phyloP scores from a whole-genome alignment of 2,329 filamentous ascomycete species.

The Cercospora zeina region DNA sequence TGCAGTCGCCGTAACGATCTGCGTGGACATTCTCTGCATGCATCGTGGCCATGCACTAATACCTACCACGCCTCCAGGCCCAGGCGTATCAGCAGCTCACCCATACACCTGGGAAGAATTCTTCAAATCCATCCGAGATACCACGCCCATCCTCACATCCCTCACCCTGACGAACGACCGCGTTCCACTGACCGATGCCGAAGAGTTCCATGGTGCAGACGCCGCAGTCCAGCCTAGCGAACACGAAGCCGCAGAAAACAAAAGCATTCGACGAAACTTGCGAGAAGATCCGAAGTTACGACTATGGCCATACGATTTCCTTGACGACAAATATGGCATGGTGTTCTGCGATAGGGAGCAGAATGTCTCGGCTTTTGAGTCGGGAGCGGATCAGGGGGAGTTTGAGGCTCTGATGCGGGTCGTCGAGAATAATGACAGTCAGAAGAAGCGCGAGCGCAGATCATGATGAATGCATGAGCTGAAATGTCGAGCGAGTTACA shows the following conservation, averaged over 20 bases:
- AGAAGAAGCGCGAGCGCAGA: neutral
- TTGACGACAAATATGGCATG: constrained; percentile 12
- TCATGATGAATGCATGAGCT: neutral
- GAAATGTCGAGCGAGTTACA: too few relatives aligned
- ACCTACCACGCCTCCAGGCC: neutral
- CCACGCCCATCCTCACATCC: neutral
- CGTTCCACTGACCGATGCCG: neutral
- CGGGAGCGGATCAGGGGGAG: constrained; percentile 11
- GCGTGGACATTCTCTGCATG: neutral
- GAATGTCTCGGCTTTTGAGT: constrained; percentile 12
- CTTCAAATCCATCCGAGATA: constrained; percentile 1
- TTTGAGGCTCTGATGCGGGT: constrained; percentile 10
- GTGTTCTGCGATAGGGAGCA: neutral
- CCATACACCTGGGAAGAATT: constrained; percentile 6
- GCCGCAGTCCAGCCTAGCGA: neutral
- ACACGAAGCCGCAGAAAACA: neutral
- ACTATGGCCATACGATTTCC: constrained; percentile 7
- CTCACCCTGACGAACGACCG: constrained; percentile 1
- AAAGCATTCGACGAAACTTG: neutral
- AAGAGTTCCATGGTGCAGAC: neutral
- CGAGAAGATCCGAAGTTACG: neutral
- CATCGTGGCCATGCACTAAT: neutral
- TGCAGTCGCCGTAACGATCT: neutral
- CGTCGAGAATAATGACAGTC: neutral
- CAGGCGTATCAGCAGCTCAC: neutral